Evolutionary conservation across 2,329 filamentous ascomycete species (phyloP).

Genomic region (Colletotrichum limetticola): DNA sequence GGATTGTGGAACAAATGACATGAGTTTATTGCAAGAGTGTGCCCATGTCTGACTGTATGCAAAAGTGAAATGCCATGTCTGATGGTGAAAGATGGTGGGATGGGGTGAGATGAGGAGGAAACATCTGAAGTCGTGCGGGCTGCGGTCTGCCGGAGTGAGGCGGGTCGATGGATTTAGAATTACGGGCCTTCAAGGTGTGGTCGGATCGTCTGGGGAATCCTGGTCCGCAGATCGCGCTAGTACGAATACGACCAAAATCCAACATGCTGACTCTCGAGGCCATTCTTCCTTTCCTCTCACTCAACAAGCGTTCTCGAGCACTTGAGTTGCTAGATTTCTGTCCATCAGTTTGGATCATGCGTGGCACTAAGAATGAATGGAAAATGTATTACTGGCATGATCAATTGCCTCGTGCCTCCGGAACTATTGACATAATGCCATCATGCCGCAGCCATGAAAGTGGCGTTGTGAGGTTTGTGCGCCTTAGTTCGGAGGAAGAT

Average conservation of each 20-base stretch:
- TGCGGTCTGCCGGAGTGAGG: background rate
- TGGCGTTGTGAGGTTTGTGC: background rate
- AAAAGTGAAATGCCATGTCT: constrained; percentile 11
- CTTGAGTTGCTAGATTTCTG: background rate
- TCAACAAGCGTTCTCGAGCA: background rate
- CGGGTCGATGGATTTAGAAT: background rate
- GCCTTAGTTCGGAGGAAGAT: background rate
- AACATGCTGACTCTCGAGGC: background rate
- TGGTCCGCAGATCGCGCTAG: background rate
- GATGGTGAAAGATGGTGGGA: background rate
- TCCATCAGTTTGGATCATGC: background rate
- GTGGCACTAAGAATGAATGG: background rate
- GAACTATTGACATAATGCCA: background rate
- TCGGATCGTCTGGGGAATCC: background rate
- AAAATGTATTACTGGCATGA: background rate
- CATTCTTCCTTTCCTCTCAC: background rate
- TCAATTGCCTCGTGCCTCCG: too few species aligned
- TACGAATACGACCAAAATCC: background rate
- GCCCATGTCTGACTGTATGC: background rate
- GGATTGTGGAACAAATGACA: background rate
- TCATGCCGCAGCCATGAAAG: background rate
- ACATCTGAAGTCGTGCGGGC: background rate
- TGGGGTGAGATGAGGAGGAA: background rate
- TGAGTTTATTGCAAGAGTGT: background rate
- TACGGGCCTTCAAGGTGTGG: background rate